Evolutionary conservation across 2,329 filamentous ascomycete genomes (phyloP).

Genomic region (Fusarium sp.): DNA sequence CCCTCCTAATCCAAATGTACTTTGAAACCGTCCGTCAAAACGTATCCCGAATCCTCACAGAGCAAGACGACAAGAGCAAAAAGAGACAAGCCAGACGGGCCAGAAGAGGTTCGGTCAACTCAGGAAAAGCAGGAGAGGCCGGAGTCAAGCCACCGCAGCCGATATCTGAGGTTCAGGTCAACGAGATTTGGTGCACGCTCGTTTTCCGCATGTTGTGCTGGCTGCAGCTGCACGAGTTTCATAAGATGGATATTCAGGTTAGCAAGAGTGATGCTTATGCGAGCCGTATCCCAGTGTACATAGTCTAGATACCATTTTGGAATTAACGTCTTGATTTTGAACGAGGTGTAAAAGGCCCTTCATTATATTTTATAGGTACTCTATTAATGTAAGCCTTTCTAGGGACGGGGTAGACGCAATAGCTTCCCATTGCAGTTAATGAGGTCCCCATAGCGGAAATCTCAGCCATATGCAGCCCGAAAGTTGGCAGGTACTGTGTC

Average conservation of each 20-base stretch:
- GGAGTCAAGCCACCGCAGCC: neutral
- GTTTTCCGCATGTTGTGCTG: slow-evolving; percentile 55
- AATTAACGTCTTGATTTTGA: neutral
- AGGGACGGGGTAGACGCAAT: too few species aligned
- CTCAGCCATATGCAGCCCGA: too few species aligned
- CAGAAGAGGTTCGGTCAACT: neutral
- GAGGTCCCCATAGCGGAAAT: too few species aligned
- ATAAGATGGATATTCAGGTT: slow-evolving; percentile 51
- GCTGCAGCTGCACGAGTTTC: slow-evolving; percentile 54
- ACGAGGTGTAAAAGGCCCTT: too few species aligned
- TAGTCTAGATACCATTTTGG: slow-evolving; percentile 27
- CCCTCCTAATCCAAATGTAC: slow-evolving; percentile 28
- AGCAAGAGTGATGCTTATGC: slow-evolving; percentile 50
- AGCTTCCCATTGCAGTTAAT: too few species aligned
- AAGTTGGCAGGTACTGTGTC: too few species aligned
- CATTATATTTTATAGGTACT: too few species aligned
- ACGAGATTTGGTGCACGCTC: slow-evolving; percentile 50
- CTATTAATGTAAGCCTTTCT: too few species aligned
- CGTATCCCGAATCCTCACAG: slow-evolving; percentile 6
- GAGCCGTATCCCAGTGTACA: slow-evolving; percentile 52
- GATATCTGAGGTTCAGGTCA: neutral
- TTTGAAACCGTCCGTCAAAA: slow-evolving; percentile 23
- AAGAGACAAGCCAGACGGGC: slow-evolving; percentile 9
- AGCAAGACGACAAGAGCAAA: slow-evolving; percentile 18
- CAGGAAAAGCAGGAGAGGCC: neutral